Conservation (phyloP, 148 eudicot species). For the Rhododendron henanense region DNA sequence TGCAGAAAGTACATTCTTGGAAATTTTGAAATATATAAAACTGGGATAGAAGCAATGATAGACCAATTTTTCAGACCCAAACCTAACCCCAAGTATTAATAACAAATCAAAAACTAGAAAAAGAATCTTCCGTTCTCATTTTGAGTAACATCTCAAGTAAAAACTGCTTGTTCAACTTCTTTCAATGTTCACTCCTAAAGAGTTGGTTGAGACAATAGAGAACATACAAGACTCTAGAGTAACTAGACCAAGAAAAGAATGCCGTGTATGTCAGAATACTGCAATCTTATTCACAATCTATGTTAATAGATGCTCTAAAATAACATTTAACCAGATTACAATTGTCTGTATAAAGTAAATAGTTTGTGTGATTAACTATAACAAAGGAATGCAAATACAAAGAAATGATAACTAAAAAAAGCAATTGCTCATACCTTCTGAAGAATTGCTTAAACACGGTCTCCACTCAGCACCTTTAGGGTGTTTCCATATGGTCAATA, state of each 20-base stretch:
- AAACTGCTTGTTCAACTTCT: not conserved
- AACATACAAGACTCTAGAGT: not conserved
- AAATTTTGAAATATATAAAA: not conserved
- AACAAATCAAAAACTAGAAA: not conserved
- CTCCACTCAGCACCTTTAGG: constrained; percentile 90
- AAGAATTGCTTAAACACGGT: constrained; percentile 74
- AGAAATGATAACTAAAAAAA: not conserved
- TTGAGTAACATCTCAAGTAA: not conserved
- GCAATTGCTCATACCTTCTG: constrained; percentile 54
- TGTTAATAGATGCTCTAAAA: not conserved
- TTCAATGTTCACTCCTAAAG: not conserved
- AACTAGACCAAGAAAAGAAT: not conserved
- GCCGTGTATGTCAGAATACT: not conserved
- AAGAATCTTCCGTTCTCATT: not conserved
- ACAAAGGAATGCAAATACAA: not conserved
- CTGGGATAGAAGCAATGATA: not conserved
- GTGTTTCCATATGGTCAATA: constrained; percentile 87
- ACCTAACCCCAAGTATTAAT: not conserved
- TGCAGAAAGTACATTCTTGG: not conserved
- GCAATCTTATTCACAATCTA: not conserved
- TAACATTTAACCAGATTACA: not conserved
- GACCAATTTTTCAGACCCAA: constrained; percentile 9
- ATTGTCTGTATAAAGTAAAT: not conserved
- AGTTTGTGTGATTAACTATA: not conserved
- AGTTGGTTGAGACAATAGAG: not conserved